Conservation (phyloP, 306 rosid genomes). For the Pterocarpus santalinus region DNA sequence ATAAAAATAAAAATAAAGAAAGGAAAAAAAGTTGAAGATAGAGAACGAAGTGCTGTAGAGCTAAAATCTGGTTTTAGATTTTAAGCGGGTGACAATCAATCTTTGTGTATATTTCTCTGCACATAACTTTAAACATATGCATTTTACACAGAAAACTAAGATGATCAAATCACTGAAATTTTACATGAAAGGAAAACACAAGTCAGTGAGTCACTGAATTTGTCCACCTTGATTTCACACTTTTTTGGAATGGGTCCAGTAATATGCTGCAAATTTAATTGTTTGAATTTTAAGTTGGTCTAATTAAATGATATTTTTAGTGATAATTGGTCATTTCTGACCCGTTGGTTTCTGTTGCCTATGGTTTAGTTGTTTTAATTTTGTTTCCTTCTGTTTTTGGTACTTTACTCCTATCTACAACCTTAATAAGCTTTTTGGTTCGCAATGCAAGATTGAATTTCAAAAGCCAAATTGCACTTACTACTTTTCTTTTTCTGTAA, state of each 20-base stretch:
- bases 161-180: background rate
- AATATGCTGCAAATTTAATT: constrained; percentile 14
- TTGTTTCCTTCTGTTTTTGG: background rate
- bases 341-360: background rate
- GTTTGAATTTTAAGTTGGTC: constrained; percentile 2
- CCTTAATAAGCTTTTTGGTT: constrained; percentile 5
- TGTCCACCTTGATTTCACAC: background rate
- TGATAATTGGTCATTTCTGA: constrained; percentile 12
- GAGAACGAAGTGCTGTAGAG: background rate
- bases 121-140: background rate
- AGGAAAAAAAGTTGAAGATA: background rate
- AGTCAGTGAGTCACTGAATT: background rate
- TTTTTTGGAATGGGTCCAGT: background rate
- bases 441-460: constrained; percentile 4
- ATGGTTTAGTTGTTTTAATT: background rate
- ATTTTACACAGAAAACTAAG: background rate
- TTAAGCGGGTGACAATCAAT: background rate
- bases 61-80: background rate
- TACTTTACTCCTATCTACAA: background rate
- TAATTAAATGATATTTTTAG: constrained; percentile 2
- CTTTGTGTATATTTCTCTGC: background rate
- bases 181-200: background rate
- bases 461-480: constrained; percentile 24
- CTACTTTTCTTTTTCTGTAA: constrained; percentile 14
- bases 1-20: no score